Evolutionary conservation across 495 filamentous ascomycete species (phyloP).

Genomic region (Aspergillus cavernicola): DNA sequence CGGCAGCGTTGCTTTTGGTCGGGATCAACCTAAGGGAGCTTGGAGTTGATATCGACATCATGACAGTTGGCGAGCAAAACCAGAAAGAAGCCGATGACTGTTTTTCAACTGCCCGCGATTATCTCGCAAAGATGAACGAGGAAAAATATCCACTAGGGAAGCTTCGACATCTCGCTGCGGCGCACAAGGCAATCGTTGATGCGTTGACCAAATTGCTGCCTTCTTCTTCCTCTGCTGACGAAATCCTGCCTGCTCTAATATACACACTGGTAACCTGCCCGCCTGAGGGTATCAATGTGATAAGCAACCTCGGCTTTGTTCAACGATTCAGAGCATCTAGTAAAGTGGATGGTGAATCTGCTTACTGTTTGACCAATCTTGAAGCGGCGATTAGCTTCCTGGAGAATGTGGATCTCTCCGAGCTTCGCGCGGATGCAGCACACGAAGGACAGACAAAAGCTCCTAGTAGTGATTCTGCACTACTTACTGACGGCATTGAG

Average conservation of each 20-base stretch:
- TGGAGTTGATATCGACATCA: constrained; percentile 65
- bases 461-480: constrained; percentile 47
- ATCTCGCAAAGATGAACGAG: constrained; percentile 78
- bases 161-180: constrained; percentile 78
- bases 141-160: constrained; percentile 87
- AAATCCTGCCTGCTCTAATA: constrained; percentile 94
- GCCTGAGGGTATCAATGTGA: constrained; percentile 78
- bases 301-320: constrained; percentile 91
- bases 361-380: constrained; percentile 94
- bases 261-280: constrained; percentile 90
- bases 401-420: constrained; percentile 95
- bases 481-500: constrained; percentile 39
- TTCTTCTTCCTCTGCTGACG: constrained; percentile 92
- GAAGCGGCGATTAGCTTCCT: constrained; percentile 94
- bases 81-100: constrained; percentile 68
- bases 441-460: constrained; percentile 59
- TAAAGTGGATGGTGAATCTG: constrained; percentile 87
- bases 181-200: constrained; percentile 94
- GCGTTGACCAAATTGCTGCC: constrained; percentile 68
- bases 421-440: constrained; percentile 77
- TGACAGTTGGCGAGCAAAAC: constrained; percentile 51
- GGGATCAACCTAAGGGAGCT: constrained; percentile 86
- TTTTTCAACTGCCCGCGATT: constrained; percentile 69
- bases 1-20: constrained; percentile 82
- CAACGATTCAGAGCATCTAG: constrained; percentile 84